These are phyloP conservation scores for Taphrina pruni DNA, from an alignment of 1,139 yeast genomes.

Conservation along the genomic window DNA sequence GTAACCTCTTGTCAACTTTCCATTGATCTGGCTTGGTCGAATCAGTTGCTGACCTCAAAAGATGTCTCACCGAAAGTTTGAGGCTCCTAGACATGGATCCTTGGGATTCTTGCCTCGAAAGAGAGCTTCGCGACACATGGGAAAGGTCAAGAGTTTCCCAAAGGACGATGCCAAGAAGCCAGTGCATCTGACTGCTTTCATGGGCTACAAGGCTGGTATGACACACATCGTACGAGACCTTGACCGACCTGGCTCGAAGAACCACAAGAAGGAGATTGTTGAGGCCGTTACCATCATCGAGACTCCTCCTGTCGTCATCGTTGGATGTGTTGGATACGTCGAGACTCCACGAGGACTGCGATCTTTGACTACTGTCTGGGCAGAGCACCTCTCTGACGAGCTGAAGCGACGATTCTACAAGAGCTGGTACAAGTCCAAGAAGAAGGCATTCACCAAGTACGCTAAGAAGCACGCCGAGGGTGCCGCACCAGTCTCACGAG, in stretches of 20 bases:
- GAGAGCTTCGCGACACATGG: slow-evolving; percentile 99
- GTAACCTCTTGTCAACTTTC: neutral
- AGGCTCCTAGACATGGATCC: slow-evolving; percentile 99
- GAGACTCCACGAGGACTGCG: slow-evolving; percentile 99
- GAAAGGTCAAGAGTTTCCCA: slow-evolving; percentile 99
- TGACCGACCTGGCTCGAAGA: slow-evolving; percentile 99
- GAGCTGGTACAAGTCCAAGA: slow-evolving; percentile 99
- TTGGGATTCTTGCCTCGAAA: slow-evolving; percentile 74
- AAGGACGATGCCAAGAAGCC: slow-evolving; percentile 98
- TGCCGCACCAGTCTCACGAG: slow-evolving; percentile 88
- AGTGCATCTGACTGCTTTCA: slow-evolving; percentile 98
- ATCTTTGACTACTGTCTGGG: slow-evolving; percentile 99
- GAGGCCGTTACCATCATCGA: slow-evolving; percentile 99
- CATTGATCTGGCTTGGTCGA: neutral
- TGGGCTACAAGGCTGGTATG: slow-evolving; percentile 99
- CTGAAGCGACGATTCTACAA: slow-evolving; percentile 99
- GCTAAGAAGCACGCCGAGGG: slow-evolving; percentile 96
- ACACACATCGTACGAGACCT: slow-evolving; percentile 99
- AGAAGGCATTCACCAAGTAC: slow-evolving; percentile 99
- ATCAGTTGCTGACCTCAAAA: slow-evolving; percentile 2
- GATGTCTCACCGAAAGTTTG: slow-evolving; percentile 99
- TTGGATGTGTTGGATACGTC: slow-evolving; percentile 99
- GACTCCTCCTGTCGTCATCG: slow-evolving; percentile 98
- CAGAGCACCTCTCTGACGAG: slow-evolving; percentile 99
- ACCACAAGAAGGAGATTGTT: slow-evolving; percentile 99